Evolutionary conservation across 108 stramenopile species (phyloP), one percentile per base, ranked within the genome.

Genomic region (Parietichytrium sp.): DNA sequence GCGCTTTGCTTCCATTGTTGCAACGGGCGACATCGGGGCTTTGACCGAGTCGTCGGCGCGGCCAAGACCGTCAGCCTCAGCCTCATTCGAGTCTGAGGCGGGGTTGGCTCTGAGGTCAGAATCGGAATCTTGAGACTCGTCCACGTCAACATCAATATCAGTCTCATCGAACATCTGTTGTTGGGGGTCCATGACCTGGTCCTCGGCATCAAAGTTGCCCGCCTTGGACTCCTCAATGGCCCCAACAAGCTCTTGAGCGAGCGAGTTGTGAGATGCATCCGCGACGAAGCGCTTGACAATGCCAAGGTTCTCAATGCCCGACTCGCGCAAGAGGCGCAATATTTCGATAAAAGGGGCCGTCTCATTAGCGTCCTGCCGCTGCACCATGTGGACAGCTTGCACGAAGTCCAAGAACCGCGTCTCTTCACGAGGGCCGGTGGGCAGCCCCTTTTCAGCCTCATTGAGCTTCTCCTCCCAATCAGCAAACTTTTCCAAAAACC

Each of bases 401-500:
- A 72, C 61, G 0, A 72, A 72, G 7, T 16, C 10, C 16, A 72
- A 20, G 45, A 72, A 72, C 45, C 42, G 10, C 33, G 61, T 10
- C 42, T 72, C 61, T 16, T 10, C 38, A n/a, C 61, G 61, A 7
- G 36, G 10, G 15, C 61, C 61, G 12, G 29, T 36, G 6, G 20
- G 6, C 0, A 15, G 16, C n/a, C 61, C 61, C 6, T 33, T 72
- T 42, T 33, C 3, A 12, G 18, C 42, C 20, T 72, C 61, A n/a
- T 10, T 10, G 8, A 72, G 36, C 38, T 45, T 36, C 33, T 72
- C 38, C 2, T 72, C 33, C 6, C 36, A 25, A 42, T 72, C 61
- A 0, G 61, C 61, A 42, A 72, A 72, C 42, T 72, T 72, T 13
- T 72, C 61, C 38, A 72, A 12, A 25, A 72, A 72, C 61, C 61